phyloP scores from a whole-genome alignment of 306 rosid genomes.

The Vicia sativa region DNA sequence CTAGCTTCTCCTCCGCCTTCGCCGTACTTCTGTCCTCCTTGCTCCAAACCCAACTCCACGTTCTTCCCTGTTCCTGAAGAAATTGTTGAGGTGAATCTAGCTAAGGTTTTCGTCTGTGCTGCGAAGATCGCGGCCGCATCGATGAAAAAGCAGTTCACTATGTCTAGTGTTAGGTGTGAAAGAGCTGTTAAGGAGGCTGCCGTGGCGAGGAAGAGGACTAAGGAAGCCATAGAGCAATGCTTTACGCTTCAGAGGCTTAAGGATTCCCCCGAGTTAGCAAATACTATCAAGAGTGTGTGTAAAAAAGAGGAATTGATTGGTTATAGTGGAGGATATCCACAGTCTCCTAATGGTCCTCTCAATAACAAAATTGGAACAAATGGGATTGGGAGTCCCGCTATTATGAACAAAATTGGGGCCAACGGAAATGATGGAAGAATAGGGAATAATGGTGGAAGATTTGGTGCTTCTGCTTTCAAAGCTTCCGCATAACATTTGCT shows the following conservation, averaged over 20 bases:
- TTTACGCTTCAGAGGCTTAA: constrained; percentile 33
- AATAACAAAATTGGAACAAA: background rate
- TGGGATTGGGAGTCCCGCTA: constrained; percentile 14
- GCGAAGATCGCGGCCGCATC: constrained; percentile 55
- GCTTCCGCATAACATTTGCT: constrained; percentile 27
- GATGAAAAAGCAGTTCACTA: constrained; percentile 40
- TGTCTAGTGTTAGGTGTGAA: constrained; percentile 56
- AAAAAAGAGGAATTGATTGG: constrained; percentile 29
- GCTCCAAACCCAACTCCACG: constrained; percentile 56
- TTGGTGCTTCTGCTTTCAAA: constrained; percentile 17
- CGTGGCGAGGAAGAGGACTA: constrained; percentile 58
- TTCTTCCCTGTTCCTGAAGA: constrained; percentile 54
- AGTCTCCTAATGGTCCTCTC: background rate
- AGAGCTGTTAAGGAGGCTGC: constrained; percentile 58
- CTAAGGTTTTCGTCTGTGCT: constrained; percentile 64
- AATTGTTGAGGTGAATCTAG: constrained; percentile 46
- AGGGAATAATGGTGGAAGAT: constrained; percentile 37
- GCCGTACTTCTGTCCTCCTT: constrained; percentile 62
- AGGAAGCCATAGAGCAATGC: constrained; percentile 56
- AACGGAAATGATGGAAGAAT: constrained; percentile 34
- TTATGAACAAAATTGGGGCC: constrained; percentile 28
- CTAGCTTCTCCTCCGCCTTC: constrained; percentile 49
- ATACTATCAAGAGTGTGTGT: background rate
- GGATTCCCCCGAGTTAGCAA: constrained; percentile 22
- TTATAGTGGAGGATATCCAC: background rate